Evolutionary conservation across 2,329 filamentous ascomycete genomes (phyloP).

Genomic region (Alternaria sp.): DNA sequence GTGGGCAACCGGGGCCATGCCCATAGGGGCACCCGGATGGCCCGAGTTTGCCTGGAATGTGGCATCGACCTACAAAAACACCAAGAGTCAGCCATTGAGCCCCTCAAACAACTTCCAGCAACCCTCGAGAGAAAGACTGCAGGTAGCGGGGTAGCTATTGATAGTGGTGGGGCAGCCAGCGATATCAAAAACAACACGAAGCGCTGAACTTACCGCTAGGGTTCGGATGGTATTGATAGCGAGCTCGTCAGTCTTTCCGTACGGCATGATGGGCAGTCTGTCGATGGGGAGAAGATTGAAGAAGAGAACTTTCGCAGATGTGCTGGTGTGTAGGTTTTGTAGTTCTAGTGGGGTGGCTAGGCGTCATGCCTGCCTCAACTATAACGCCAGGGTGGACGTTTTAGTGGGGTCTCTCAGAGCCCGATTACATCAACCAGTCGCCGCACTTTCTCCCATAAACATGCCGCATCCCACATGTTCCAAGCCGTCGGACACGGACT

Average conservation of each 20-base stretch:
- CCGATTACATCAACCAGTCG: slow-evolving; percentile 27
- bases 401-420: slow-evolving; percentile 22
- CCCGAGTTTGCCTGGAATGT: slow-evolving; percentile 95
- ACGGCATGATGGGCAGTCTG: slow-evolving; percentile 73
- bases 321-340: slow-evolving; percentile 29
- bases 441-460: slow-evolving; percentile 11
- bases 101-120: neutral
- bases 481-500: neutral
- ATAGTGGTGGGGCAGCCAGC: slow-evolving; percentile 26
- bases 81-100: slow-evolving; percentile 46
- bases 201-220: slow-evolving; percentile 78
- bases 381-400: slow-evolving; percentile 18
- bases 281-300: slow-evolving; percentile 23
- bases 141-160: slow-evolving; percentile 41
- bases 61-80: slow-evolving; percentile 82
- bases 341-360: slow-evolving; percentile 27
- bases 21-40: slow-evolving; percentile 98
- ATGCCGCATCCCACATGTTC: slow-evolving; percentile 8
- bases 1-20: slow-evolving; percentile 93
- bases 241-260: slow-evolving; percentile 84
- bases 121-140: slow-evolving; percentile 20
- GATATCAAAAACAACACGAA: slow-evolving; percentile 11
- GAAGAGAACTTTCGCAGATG: slow-evolving; percentile 26
- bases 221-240: slow-evolving; percentile 98
- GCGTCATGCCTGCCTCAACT: slow-evolving; percentile 21